phyloP scores from a whole-genome alignment of 1,284 basidiomycete genomes.

The Ganoderma resinaceum region DNA sequence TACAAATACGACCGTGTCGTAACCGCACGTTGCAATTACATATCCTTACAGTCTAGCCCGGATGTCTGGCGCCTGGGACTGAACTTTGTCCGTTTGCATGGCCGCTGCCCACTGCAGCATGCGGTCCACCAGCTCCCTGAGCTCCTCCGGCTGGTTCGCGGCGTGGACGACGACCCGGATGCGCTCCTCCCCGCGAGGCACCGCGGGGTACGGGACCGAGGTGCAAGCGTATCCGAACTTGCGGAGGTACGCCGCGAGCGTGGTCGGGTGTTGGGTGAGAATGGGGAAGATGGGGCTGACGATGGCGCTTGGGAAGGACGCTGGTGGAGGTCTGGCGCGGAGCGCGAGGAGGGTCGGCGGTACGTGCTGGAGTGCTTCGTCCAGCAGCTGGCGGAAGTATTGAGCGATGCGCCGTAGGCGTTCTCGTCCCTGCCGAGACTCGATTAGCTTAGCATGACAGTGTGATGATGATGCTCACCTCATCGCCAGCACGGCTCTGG shows the following conservation, averaged over 20 bases:
- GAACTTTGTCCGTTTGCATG: slow-evolving; percentile 10
- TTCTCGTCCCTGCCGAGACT: neutral
- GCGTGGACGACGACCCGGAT: slow-evolving; percentile 87
- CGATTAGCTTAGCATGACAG: neutral
- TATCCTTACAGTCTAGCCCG: too few relatives aligned
- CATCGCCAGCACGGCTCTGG: slow-evolving; percentile 18
- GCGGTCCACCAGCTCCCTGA: slow-evolving; percentile 45
- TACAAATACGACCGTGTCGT: too few relatives aligned
- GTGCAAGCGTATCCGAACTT: slow-evolving; percentile 69
- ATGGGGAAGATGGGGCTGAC: slow-evolving; percentile 80
- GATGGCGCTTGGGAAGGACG: slow-evolving; percentile 17
- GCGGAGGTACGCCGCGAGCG: slow-evolving; percentile 68
- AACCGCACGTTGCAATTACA: too few relatives aligned
- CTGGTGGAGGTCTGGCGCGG: slow-evolving; percentile 14
- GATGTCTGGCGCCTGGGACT: too few relatives aligned
- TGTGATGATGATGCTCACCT: slow-evolving; percentile 13
- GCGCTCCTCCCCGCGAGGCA: slow-evolving; percentile 79
- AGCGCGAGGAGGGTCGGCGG: slow-evolving; percentile 22
- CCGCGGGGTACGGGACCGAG: slow-evolving; percentile 82
- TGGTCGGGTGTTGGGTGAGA: slow-evolving; percentile 72
- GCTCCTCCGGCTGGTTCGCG: slow-evolving; percentile 66
- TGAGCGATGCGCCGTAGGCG: slow-evolving; percentile 17
- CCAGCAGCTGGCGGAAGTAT: slow-evolving; percentile 20
- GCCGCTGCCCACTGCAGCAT: slow-evolving; percentile 43
- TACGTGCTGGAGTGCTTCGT: slow-evolving; percentile 18